Evolutionary conservation across 345 rosid species (phyloP).

Genomic region (Pelargonium nanum): DNA sequence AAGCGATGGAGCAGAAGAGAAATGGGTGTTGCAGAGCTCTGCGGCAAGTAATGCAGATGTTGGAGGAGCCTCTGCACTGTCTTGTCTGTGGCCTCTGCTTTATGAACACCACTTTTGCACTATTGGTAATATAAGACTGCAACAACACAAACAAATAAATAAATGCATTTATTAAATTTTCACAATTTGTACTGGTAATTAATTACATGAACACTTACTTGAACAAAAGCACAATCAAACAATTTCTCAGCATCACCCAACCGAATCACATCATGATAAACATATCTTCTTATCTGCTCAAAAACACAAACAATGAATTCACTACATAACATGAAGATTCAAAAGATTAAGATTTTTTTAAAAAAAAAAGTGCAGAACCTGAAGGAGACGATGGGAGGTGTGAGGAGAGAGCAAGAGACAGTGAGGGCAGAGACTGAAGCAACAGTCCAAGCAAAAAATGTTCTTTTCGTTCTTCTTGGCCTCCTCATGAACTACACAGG

Average conservation of each 20-base stretch:
- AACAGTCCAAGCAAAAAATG: slow-evolving; percentile 26
- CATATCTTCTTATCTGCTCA: slow-evolving; percentile 48
- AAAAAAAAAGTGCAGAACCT: slow-evolving; percentile 11
- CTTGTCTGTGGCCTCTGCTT: slow-evolving; percentile 44
- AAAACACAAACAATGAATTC: not conserved
- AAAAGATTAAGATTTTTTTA: not conserved
- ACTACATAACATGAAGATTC: not conserved
- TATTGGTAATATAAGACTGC: slow-evolving; percentile 56
- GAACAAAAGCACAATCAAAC: slow-evolving; percentile 46
- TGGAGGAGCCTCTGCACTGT: slow-evolving; percentile 39
- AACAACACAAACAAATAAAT: not conserved
- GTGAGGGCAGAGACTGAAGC: slow-evolving; percentile 22
- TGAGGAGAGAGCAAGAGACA: slow-evolving; percentile 17
- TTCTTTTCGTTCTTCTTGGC: slow-evolving; percentile 26
- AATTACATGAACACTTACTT: slow-evolving; percentile 23
- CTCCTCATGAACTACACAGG: slow-evolving; percentile 21
- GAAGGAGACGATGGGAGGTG: slow-evolving; percentile 25
- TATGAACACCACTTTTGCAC: slow-evolving; percentile 55
- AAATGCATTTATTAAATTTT: not conserved
- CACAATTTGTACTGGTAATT: not conserved
- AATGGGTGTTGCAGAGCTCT: slow-evolving; percentile 34
- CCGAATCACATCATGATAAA: slow-evolving; percentile 48
- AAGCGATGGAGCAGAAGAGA: slow-evolving; percentile 19
- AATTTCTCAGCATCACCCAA: slow-evolving; percentile 41
- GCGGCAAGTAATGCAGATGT: slow-evolving; percentile 37